These are phyloP conservation scores for Quercus lobata DNA, from an alignment of 331 rosid genomes.

Conservation along the genomic window DNA sequence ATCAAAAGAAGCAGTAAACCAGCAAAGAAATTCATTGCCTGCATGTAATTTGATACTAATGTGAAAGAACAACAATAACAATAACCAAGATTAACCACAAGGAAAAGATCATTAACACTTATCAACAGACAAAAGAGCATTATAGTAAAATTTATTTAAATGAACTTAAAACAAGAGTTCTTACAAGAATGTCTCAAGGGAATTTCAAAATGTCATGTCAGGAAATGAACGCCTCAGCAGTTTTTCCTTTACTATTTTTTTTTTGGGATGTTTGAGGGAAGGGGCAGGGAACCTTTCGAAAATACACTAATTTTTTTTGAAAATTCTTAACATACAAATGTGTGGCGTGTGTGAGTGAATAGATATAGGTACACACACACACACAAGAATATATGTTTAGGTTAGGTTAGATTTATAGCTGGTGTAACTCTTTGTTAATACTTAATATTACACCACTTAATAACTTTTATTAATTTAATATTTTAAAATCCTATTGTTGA, in stretches of 20 bases:
- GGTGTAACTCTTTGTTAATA: no score
- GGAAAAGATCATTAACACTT: neutral
- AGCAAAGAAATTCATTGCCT: conserved; percentile 98
- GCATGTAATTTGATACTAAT: conserved; percentile 34
- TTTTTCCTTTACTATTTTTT: neutral
- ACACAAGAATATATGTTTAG: no score
- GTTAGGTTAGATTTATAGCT: no score
- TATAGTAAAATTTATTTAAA: neutral
- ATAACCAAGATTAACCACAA: neutral
- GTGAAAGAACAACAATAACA: conserved; percentile 3
- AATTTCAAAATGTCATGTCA: conserved; percentile 4
- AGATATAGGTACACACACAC: neutral
- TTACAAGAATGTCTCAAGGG: neutral
- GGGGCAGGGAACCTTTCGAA: neutral
- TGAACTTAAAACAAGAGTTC: neutral
- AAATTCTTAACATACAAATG: neutral
- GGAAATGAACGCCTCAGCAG: neutral
- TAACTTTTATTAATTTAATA: no score
- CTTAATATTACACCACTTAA: no score
- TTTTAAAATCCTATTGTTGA: no score
- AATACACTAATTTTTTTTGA: neutral
- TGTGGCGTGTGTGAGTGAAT: no score
- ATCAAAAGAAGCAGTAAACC: conserved; percentile 80
- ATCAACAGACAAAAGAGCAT: neutral
- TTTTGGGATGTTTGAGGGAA: neutral